Percentiles rank a stretch among this genome's conserved stretches.
Conservation (phyloP, 2,329 filamentous ascomycete genomes). For the Cladophialophora bantiana region DNA sequence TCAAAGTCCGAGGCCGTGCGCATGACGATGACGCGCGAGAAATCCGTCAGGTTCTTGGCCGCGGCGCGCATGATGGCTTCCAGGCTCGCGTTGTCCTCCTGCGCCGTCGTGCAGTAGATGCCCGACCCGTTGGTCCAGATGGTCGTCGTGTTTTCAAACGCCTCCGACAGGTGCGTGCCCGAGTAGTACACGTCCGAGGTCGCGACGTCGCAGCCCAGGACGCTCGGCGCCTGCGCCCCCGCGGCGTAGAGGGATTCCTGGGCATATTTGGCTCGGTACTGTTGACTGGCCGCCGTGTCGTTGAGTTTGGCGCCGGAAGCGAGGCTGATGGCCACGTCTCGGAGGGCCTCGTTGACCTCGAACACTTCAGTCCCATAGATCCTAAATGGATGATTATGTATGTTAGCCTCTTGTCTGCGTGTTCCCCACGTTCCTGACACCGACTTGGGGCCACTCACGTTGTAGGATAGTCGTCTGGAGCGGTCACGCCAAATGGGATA, state of each 20-base stretch:
- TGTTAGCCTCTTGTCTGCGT: background rate
- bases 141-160: conserved; percentile 69
- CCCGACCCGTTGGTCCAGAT: conserved; percentile 73
- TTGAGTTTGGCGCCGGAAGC: conserved; percentile 61
- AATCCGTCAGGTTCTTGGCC: conserved; percentile 66
- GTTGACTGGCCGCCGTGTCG: conserved; percentile 58
- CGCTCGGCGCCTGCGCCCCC: conserved; percentile 57
- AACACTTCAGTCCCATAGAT: conserved; percentile 75
- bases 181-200: conserved; percentile 77
- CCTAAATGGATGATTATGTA: conserved; percentile 41
- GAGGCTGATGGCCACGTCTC: conserved; percentile 60
- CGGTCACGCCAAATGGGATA: conserved; percentile 66
- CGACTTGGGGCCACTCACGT: conserved; percentile 11
- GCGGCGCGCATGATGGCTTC: conserved; percentile 69
- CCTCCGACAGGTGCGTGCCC: conserved; percentile 65
- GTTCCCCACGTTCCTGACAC: no score
- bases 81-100: conserved; percentile 75
- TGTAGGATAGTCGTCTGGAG: conserved; percentile 63
- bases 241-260: conserved; percentile 48
- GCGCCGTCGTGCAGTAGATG: conserved; percentile 72
- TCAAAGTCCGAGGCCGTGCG: conserved; percentile 75
- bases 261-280: conserved; percentile 64
- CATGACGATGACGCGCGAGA: conserved; percentile 71
- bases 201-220: conserved; percentile 71
- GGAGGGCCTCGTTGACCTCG: conserved; percentile 67